Percentiles rank a stretch among this genome's conserved stretches.
phyloP scores from a whole-genome alignment of 169 alveolate species.

The Ichthyophthirius multifiliis region DNA sequence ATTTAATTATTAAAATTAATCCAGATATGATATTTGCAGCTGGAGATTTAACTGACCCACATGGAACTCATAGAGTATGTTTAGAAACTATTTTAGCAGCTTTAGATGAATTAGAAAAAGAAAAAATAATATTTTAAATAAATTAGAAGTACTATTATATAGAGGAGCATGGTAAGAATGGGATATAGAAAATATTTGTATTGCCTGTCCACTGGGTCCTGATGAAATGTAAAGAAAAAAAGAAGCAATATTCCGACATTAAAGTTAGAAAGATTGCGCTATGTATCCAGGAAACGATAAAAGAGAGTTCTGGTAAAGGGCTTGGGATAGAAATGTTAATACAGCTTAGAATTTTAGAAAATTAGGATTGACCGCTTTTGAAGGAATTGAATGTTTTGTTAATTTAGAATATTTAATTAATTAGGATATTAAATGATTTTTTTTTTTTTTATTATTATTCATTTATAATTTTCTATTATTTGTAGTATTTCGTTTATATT shows the following conservation, averaged over 20 bases:
- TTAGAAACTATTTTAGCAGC: constrained; percentile 35
- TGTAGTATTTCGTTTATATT: too few relatives aligned
- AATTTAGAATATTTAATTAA: neutral
- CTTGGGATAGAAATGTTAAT: constrained; percentile 33
- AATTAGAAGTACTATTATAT: constrained; percentile 13
- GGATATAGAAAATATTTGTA: constrained; percentile 37
- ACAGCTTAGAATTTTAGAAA: constrained; percentile 20
- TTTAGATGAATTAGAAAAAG: constrained; percentile 23
- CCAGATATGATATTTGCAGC: constrained; percentile 44
- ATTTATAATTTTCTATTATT: too few relatives aligned
- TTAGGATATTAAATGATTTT: neutral
- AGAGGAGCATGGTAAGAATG: constrained; percentile 64
- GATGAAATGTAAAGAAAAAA: constrained; percentile 43
- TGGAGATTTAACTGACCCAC: constrained; percentile 56
- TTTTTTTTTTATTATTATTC: too few relatives aligned
- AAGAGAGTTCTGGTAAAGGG: constrained; percentile 53
- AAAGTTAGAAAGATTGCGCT: constrained; percentile 43
- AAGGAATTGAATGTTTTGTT: constrained; percentile 35
- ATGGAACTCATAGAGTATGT: constrained; percentile 56
- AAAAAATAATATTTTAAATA: neutral
- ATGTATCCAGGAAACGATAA: constrained; percentile 46
- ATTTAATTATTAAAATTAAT: constrained; percentile 12
- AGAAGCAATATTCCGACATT: constrained; percentile 39
- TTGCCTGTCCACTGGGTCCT: constrained; percentile 51
- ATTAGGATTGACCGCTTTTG: constrained; percentile 16